Base-by-base conservation (phyloP, 2,329 filamentous ascomycete genomes). In the Colletotrichum tanaceti region DNA sequence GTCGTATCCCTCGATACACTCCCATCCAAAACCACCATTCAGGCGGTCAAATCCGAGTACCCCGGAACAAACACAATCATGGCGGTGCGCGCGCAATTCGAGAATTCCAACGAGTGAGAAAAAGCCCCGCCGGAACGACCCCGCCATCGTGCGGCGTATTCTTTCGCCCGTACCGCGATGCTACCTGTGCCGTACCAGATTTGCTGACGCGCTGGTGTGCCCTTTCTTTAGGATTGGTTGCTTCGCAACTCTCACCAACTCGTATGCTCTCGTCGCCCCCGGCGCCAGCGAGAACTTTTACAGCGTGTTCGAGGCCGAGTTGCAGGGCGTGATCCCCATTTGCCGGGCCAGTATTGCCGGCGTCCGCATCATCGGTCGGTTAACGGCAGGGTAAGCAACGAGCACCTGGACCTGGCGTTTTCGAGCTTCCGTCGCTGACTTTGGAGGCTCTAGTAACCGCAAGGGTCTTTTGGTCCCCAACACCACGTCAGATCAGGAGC, bases 261-360 rank as follows among this genome's bases (percentile, higher is more conserved):
- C 93, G 70, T 99, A 97, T 82, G 94, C 94, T 75, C 87, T 99
- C 76, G 93, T 98, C 75, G 94, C 95, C 73, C 89, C 97, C 73
- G 96, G 96, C 78, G 94, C 93, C 75, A 97, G 93, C 77, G 94
- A 98, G 86, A 98, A 98, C 88, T 99, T 99, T 83, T 98, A 98
- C 90, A 94, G 93, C 85, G 89, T 98, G 79, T 98, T 99, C 84
- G 96, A 99, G 86, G 91, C 95, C 72, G 96, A 99, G 85, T 88
- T 99, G 71, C 93, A 97, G 85, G 96, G 98, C 84, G 90, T 98
- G 72, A 95, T 99, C 75, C 96, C 96, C 74, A 98, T 98, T 81
- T 96, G 93, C 82, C 93, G 96, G 83, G 94, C 93, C 74, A 98
- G 95, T 67, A 98, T 99, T 79, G 94, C 94, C 71, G 96, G 96